Conservation (phyloP, 257 asterid species). For the Anisodus tanguticus region DNA sequence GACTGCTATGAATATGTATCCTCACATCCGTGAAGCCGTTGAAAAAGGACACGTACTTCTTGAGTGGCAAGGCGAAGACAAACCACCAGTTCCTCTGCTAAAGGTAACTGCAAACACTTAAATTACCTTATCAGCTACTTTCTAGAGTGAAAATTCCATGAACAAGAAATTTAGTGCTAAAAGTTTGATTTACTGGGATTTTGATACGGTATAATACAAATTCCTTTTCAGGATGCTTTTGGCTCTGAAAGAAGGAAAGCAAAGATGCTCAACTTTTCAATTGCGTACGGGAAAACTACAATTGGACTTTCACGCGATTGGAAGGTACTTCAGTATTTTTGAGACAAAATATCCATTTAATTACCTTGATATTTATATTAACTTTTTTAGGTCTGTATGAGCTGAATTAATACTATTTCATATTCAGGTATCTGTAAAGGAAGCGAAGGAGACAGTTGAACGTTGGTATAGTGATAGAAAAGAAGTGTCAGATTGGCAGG, state of each 20-base stretch:
- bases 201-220: neutral
- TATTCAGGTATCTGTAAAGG: slow-evolving; percentile 85
- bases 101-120: slow-evolving; percentile 56
- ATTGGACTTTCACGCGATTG: slow-evolving; percentile 95
- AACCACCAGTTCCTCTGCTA: slow-evolving; percentile 91
- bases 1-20: slow-evolving; percentile 99
- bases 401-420: slow-evolving; percentile 34
- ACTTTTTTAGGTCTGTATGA: slow-evolving; percentile 17
- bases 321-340: slow-evolving; percentile 59
- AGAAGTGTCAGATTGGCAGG: slow-evolving; percentile 90
- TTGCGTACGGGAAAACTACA: slow-evolving; percentile 90
- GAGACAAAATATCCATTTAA: neutral
- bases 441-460: slow-evolving; percentile 89
- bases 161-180: slow-evolving; percentile 23
- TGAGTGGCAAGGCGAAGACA: slow-evolving; percentile 93
- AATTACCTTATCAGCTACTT: neutral
- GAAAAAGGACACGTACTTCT: slow-evolving; percentile 74
- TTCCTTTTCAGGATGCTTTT: slow-evolving; percentile 75
- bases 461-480: slow-evolving; percentile 93
- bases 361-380: slow-evolving; percentile 23
- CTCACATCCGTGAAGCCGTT: slow-evolving; percentile 84
- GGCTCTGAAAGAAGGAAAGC: slow-evolving; percentile 98
- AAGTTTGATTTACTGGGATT: slow-evolving; percentile 20
- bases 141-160: neutral
- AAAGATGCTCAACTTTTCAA: slow-evolving; percentile 98